These are phyloP conservation scores for Pseudocercospora fijiensis DNA, from an alignment of 2,329 filamentous ascomycete species.

Conservation along the genomic window DNA sequence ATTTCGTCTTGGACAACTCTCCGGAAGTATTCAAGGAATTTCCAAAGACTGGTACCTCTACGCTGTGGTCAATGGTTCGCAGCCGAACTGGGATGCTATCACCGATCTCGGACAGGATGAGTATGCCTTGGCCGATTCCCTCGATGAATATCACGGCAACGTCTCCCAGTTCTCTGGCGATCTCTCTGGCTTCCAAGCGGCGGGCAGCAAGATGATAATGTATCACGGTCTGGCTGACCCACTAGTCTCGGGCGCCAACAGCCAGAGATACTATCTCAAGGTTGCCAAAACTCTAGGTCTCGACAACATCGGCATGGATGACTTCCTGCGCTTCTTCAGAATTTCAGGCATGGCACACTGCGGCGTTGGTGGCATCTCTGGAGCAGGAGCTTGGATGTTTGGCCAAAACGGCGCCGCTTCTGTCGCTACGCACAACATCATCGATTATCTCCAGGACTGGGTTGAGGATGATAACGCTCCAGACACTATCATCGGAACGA, in stretches of 20 bases:
- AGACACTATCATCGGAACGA: constrained; percentile 44
- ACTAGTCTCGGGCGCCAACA: constrained; percentile 48
- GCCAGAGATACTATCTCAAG: constrained; percentile 51
- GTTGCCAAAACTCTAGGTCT: constrained; percentile 43
- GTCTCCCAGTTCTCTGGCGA: constrained; percentile 43
- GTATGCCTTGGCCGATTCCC: constrained; percentile 40
- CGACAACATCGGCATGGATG: constrained; percentile 41
- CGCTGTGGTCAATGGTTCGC: constrained; percentile 48
- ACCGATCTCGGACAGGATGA: constrained; percentile 42
- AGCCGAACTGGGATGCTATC: constrained; percentile 43
- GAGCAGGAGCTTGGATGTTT: constrained; percentile 47
- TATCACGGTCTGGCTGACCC: constrained; percentile 46
- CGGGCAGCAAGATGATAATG: constrained; percentile 49
- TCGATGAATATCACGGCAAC: constrained; percentile 46
- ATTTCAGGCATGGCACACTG: constrained; percentile 56
- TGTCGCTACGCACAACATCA: constrained; percentile 45
- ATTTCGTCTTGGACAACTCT: constrained; percentile 41
- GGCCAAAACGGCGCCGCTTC: constrained; percentile 37
- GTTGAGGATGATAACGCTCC: constrained; percentile 38
- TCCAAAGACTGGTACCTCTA: constrained; percentile 53
- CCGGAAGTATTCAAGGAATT: constrained; percentile 45
- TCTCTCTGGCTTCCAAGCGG: constrained; percentile 40
- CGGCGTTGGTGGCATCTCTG: constrained; percentile 43
- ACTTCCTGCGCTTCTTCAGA: constrained; percentile 51
- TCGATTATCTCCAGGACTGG: constrained; percentile 48